These are phyloP conservation scores for Populus deltoides DNA, from an alignment of 345 rosid genomes.

Conservation along the genomic window DNA sequence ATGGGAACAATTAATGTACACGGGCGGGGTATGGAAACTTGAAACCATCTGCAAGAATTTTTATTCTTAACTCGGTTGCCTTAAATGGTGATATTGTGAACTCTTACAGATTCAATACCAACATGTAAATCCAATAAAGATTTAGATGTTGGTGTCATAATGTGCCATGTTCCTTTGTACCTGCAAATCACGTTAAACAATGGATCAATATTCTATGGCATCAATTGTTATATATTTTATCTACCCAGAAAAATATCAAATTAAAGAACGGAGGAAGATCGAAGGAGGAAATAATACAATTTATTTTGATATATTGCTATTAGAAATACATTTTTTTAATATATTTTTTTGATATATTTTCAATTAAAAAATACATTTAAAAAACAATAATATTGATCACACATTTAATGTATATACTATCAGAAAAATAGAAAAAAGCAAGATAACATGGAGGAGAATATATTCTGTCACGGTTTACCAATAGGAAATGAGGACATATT, in stretches of 20 bases:
- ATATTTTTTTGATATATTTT: too few relatives aligned
- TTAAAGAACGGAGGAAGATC: neutral
- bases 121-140: slow-evolving; percentile 16
- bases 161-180: neutral
- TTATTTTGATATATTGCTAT: too few relatives aligned
- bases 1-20: slow-evolving; percentile 12
- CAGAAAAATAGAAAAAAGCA: too few relatives aligned
- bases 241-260: neutral
- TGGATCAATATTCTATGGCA: neutral
- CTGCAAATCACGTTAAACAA: neutral
- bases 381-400: too few relatives aligned
- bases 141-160: slow-evolving; percentile 9
- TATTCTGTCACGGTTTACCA: too few relatives aligned
- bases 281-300: too few relatives aligned
- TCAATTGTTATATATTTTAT: neutral
- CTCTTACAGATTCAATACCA: neutral
- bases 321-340: too few relatives aligned
- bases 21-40: slow-evolving; percentile 27
- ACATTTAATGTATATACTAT: too few relatives aligned
- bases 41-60: slow-evolving; percentile 20
- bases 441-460: too few relatives aligned
- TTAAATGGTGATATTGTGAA: neutral
- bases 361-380: too few relatives aligned
- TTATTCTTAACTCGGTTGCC: neutral
- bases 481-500: too few relatives aligned